Conservation (phyloP, 805 yeast species). For the Ogataea paraovalis region DNA sequence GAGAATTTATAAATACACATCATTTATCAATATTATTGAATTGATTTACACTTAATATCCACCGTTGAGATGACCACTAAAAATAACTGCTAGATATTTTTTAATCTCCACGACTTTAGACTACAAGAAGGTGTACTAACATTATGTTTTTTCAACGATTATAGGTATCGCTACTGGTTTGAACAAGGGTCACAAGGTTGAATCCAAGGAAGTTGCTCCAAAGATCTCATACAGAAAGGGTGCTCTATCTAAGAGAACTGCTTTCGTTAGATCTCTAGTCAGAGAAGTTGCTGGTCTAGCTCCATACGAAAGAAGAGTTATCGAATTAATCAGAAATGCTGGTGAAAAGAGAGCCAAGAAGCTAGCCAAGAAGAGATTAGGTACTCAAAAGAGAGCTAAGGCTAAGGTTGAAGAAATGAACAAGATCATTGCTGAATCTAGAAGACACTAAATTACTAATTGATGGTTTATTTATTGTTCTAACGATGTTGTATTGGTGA, state of each 20-base stretch:
- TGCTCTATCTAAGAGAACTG: slow-evolving; percentile 90
- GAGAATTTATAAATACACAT: too few relatives aligned
- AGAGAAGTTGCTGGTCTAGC: slow-evolving; percentile 98
- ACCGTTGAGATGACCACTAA: too few relatives aligned
- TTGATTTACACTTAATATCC: too few relatives aligned
- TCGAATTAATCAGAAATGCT: slow-evolving; percentile 99
- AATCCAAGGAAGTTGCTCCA: slow-evolving; percentile 77
- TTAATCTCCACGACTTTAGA: too few relatives aligned
- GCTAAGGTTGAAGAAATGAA: slow-evolving; percentile 99
- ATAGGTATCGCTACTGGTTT: slow-evolving; percentile 94
- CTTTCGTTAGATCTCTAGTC: slow-evolving; percentile 91
- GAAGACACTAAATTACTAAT: slow-evolving; percentile 66
- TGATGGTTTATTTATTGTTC: not conserved
- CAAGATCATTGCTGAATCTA: slow-evolving; percentile 92
- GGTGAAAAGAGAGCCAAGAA: slow-evolving; percentile 99
- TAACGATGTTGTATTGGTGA: slow-evolving; percentile 1
- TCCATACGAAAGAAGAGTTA: slow-evolving; percentile 99
- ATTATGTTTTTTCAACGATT: slow-evolving; percentile 1
- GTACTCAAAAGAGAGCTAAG: slow-evolving; percentile 99
- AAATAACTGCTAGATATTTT: too few relatives aligned
- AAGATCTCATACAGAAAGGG: slow-evolving; percentile 96
- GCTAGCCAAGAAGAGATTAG: slow-evolving; percentile 99
- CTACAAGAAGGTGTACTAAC: slow-evolving; percentile 17
- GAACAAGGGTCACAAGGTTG: slow-evolving; percentile 99
- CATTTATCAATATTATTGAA: too few relatives aligned